Conservation (phyloP, 768 basidiomycete genomes). For the Thelephora ganbajun region DNA sequence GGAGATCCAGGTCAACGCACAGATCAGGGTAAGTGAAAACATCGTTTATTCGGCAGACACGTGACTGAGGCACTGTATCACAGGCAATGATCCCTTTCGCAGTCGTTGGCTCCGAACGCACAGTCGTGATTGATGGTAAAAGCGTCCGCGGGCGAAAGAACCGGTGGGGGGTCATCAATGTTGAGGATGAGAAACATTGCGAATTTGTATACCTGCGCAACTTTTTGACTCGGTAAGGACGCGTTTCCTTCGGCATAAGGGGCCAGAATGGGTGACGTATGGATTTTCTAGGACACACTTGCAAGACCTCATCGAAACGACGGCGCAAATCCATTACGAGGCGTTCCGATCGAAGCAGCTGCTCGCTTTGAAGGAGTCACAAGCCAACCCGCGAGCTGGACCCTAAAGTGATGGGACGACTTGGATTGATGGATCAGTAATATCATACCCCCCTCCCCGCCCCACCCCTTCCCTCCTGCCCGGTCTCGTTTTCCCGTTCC, state of each 20-base stretch:
- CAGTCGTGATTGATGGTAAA: conserved; percentile 92
- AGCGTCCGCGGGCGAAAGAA: conserved; percentile 93
- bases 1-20: conserved; percentile 79
- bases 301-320: conserved; percentile 98
- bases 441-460: background rate
- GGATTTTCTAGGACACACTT: conserved; percentile 62
- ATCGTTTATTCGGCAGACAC: background rate
- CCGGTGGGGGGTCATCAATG: conserved; percentile 97
- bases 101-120: conserved; percentile 92
- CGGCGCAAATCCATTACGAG: conserved; percentile 98
- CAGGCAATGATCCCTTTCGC: conserved; percentile 95
- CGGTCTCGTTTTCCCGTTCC: too few species aligned
- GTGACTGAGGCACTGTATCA: background rate
- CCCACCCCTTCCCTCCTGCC: background rate
- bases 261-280: background rate
- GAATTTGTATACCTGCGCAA: conserved; percentile 96
- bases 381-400: conserved; percentile 47
- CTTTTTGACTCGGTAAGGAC: conserved; percentile 75
- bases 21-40: conserved; percentile 57
- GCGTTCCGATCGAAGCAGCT: conserved; percentile 98
- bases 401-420: background rate
- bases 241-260: background rate
- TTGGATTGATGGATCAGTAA: background rate
- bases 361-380: conserved; percentile 83
- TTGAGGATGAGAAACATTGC: conserved; percentile 93